Conservation (phyloP, 805 yeast species). For the Saturnispora hagleri region DNA sequence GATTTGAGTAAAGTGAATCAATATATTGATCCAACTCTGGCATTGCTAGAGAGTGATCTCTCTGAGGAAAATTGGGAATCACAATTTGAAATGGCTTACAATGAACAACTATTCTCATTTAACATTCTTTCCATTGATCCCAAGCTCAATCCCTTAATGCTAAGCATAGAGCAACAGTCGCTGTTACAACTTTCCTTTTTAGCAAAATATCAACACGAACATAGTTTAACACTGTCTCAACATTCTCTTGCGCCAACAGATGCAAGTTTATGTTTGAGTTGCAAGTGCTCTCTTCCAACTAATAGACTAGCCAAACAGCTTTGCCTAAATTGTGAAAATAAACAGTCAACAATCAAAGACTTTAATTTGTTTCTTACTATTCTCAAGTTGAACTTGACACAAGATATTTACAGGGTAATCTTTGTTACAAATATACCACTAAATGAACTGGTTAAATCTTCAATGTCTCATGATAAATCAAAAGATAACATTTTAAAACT, state of each 20-base stretch:
- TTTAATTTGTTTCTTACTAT: constrained; percentile 21
- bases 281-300: constrained; percentile 8
- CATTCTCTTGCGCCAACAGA: constrained; percentile 12
- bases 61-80: constrained; percentile 9
- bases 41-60: constrained; percentile 10
- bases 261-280: constrained; percentile 12
- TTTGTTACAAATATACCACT: constrained; percentile 16
- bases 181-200: constrained; percentile 15
- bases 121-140: constrained; percentile 19
- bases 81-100: constrained; percentile 14
- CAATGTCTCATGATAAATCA: constrained; percentile 17
- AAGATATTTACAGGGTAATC: constrained; percentile 21
- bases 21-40: constrained; percentile 12
- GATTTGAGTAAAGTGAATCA: constrained; percentile 5
- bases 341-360: constrained; percentile 18
- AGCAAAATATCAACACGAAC: constrained; percentile 18
- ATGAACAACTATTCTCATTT: constrained; percentile 15
- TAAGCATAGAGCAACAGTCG: constrained; percentile 17
- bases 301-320: constrained; percentile 14
- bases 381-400: constrained; percentile 18
- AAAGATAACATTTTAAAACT: constrained; percentile 17
- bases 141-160: constrained; percentile 15
- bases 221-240: constrained; percentile 10
- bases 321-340: constrained; percentile 19
- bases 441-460: constrained; percentile 17